phyloP scores from a whole-genome alignment of 768 basidiomycete genomes.

The Lentinula detonsa region DNA sequence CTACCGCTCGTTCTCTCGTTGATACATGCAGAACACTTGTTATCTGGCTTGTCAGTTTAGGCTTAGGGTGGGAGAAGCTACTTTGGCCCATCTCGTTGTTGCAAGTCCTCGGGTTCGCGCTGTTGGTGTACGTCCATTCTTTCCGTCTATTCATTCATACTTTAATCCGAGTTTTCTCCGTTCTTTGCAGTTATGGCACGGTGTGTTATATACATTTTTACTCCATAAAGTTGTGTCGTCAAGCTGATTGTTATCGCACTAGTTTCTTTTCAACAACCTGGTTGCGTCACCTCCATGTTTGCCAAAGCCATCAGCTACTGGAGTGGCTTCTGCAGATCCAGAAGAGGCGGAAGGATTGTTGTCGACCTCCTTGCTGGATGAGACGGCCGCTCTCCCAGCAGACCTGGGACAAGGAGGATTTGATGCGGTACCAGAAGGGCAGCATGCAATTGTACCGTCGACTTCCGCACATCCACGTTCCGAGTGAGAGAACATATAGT shows the following conservation, averaged over 20 bases:
- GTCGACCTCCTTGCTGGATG: constrained; percentile 46
- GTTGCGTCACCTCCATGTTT: constrained; percentile 59
- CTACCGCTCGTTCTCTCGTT: constrained; percentile 85
- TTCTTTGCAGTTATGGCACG: constrained; percentile 68
- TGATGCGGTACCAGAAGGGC: constrained; percentile 58
- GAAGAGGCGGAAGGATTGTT: constrained; percentile 56
- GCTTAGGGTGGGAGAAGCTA: constrained; percentile 85
- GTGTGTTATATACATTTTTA: constrained; percentile 31
- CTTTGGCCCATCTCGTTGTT: constrained; percentile 76
- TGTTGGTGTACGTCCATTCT: constrained; percentile 71
- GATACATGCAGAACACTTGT: constrained; percentile 93
- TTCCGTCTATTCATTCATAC: neutral
- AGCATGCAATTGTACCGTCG: neutral
- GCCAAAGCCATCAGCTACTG: constrained; percentile 36
- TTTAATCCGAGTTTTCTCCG: neutral
- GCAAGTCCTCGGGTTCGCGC: constrained; percentile 78
- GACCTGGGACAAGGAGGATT: constrained; percentile 80
- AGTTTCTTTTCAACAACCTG: constrained; percentile 91
- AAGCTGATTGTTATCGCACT: neutral
- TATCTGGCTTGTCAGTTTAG: constrained; percentile 94
- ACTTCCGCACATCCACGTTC: neutral
- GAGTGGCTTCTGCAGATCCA: constrained; percentile 35
- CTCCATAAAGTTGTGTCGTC: constrained; percentile 4
- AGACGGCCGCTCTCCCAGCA: constrained; percentile 77
- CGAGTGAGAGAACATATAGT: neutral